These are phyloP conservation scores for Trichoderma polysporum DNA, from an alignment of 2,329 filamentous ascomycete genomes.

Conservation along the genomic window DNA sequence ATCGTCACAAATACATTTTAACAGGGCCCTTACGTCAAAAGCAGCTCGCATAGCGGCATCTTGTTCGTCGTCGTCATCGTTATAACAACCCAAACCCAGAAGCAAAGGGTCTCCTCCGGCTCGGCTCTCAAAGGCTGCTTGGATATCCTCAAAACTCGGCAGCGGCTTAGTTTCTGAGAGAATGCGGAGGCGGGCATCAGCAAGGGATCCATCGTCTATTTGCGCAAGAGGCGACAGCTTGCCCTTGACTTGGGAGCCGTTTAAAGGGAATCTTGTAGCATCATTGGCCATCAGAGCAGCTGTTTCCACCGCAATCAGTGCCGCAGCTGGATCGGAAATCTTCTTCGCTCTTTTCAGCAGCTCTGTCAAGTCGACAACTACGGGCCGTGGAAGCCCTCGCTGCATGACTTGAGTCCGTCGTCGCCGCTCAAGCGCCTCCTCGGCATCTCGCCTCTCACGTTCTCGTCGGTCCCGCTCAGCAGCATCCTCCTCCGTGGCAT, in stretches of 20 bases:
- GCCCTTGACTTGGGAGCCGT: slow-evolving; percentile 64
- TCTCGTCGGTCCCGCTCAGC: slow-evolving; percentile 80
- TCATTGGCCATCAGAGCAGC: slow-evolving; percentile 81
- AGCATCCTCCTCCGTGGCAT: slow-evolving; percentile 56
- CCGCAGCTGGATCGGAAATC: slow-evolving; percentile 62
- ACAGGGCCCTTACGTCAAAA: slow-evolving; percentile 62
- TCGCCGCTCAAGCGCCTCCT: slow-evolving; percentile 74
- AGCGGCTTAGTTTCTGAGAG: slow-evolving; percentile 63
- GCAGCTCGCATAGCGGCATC: slow-evolving; percentile 63
- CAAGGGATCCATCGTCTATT: slow-evolving; percentile 70
- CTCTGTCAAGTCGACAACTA: slow-evolving; percentile 66
- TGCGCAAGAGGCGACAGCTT: slow-evolving; percentile 57
- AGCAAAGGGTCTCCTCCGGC: slow-evolving; percentile 58
- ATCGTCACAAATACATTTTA: background rate
- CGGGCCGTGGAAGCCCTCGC: slow-evolving; percentile 74
- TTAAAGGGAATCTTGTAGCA: slow-evolving; percentile 70
- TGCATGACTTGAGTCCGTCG: slow-evolving; percentile 92
- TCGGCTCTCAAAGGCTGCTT: slow-evolving; percentile 53
- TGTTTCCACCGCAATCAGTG: slow-evolving; percentile 72
- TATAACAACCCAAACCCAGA: slow-evolving; percentile 78
- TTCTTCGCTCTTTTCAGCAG: slow-evolving; percentile 64
- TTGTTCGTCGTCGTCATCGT: slow-evolving; percentile 70
- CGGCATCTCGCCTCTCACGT: slow-evolving; percentile 68
- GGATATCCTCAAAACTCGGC: slow-evolving; percentile 51
- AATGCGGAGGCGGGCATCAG: slow-evolving; percentile 74